Evolutionary conservation across 441 rosid genomes (phyloP), one percentile per base, ranked within the genome.

Genomic region (Arabidopsis hybrid): DNA sequence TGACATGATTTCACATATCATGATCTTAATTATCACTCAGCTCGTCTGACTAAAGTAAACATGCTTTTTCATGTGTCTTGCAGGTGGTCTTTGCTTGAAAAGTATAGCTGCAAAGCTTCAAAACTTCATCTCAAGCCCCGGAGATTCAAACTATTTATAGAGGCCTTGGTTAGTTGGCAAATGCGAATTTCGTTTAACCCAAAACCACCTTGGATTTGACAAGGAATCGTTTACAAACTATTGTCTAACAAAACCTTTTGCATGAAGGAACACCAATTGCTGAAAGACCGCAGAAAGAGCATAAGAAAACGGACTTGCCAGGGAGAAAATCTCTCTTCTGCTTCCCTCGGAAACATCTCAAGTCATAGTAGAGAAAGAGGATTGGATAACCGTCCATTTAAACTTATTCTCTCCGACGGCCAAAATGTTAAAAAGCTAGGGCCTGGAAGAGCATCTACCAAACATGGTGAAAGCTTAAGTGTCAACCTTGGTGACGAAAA

Each of bases 81-180:
- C 84, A 95, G 99, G 99, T 95, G 99, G 98, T 91, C 99, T 78
- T 85, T 95, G 76, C 81, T 95, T 83, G 99, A 93, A 83, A 95
- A 95, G 80, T 90, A 95, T 80, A 95, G 97, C 80, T 95, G 97
- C 83, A 93, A 91, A 85, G 98, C 98, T 75, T 95, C 99, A 70
- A 95, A 95, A 82, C 98, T 95, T 85, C 99, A 95, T 80, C 78
- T 93, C 74, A 95, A 91, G 85, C 99, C 98, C 5, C 89, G 99
- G 63, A 86, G 98, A 78, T 93, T 91, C 76, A 95, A 95, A 85
- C 81, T 91, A 76, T 95, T 95, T 80, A 49, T 93, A 75, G 98
- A 95, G 81, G 94, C 98, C 67, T 84, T 95, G 98, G 99, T 95
- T 70, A 88, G 99, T 88, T 79, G 61, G 53, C 60, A 53, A 51